Percentiles rank a stretch among this genome's conserved stretches.
Conservation (phyloP, 2,329 filamentous ascomycete genomes). For the Trematosphaeria pertusa region DNA sequence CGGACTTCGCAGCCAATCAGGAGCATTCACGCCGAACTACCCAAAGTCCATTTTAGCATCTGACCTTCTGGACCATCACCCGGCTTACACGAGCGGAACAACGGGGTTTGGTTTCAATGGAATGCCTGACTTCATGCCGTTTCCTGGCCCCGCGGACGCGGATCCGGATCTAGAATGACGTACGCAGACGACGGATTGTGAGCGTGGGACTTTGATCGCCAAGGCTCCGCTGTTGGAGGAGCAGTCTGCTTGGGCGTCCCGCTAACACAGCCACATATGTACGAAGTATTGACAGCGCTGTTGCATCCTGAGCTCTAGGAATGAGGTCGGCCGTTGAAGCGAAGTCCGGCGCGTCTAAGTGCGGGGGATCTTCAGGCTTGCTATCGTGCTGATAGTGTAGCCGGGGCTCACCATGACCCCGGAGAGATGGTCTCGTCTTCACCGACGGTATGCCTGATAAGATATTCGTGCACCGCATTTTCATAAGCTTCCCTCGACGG, state of each 20-base stretch:
- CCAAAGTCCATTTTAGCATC: constrained; percentile 2
- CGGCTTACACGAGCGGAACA: constrained; percentile 1
- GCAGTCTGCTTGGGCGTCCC: not conserved
- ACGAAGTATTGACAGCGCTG: not conserved
- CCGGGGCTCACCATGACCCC: too few species aligned
- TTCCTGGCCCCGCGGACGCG: not conserved
- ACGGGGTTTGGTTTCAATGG: not conserved
- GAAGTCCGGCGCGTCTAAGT: not conserved
- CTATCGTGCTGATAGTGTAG: constrained; percentile 2
- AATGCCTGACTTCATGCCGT: not conserved
- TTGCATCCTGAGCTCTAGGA: not conserved
- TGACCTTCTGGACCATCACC: not conserved
- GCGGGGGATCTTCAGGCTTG: constrained; percentile 8
- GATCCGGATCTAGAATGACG: constrained; percentile 3
- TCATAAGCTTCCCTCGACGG: too few species aligned
- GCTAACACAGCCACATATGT: constrained; percentile 6
- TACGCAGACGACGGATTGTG: constrained; percentile 1
- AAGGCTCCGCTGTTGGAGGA: not conserved
- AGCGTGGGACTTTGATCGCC: constrained; percentile 4
- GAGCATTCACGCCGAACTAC: not conserved
- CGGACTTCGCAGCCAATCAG: constrained; percentile 1
- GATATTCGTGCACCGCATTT: too few species aligned
- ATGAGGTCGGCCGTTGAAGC: not conserved
- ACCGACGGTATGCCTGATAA: too few species aligned
- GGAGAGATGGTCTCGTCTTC: too few species aligned